Percentiles rank a stretch among this genome's conserved stretches.
phyloP scores from a whole-genome alignment of 2,329 filamentous ascomycete species.

The Sordariomycetes sp. region DNA sequence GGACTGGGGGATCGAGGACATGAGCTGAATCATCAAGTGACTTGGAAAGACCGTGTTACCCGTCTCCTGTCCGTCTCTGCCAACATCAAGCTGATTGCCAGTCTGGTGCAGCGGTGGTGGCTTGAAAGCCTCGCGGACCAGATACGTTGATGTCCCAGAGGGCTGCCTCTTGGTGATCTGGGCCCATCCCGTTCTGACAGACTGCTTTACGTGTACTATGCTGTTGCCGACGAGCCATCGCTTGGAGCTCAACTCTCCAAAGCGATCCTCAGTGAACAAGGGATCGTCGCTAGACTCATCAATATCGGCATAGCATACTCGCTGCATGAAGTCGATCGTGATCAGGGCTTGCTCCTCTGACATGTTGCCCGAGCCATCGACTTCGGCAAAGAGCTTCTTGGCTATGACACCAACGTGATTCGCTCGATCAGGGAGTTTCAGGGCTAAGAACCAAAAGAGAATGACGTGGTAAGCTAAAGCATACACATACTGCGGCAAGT shows the following conservation, averaged over 20 bases:
- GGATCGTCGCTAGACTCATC: slow-evolving; percentile 64
- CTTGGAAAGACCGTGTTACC: slow-evolving; percentile 61
- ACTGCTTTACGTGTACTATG: slow-evolving; percentile 66
- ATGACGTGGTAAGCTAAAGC: slow-evolving; percentile 92
- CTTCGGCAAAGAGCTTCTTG: slow-evolving; percentile 73
- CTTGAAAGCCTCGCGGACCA: slow-evolving; percentile 49
- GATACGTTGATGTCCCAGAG: slow-evolving; percentile 54
- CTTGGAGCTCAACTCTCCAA: slow-evolving; percentile 58
- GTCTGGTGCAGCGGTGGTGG: slow-evolving; percentile 49
- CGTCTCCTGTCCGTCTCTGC: slow-evolving; percentile 40
- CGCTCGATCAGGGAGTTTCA: slow-evolving; percentile 75
- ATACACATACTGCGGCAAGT: slow-evolving; percentile 88
- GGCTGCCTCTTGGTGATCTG: slow-evolving; percentile 64
- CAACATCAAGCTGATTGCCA: slow-evolving; percentile 34
- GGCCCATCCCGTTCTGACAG: slow-evolving; percentile 56
- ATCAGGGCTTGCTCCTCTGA: slow-evolving; percentile 90
- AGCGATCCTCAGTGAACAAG: slow-evolving; percentile 54
- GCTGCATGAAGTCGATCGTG: slow-evolving; percentile 90
- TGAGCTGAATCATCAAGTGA: slow-evolving; percentile 61
- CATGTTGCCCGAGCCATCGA: slow-evolving; percentile 56
- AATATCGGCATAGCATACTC: slow-evolving; percentile 76
- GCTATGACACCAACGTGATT: slow-evolving; percentile 87
- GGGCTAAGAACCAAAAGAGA: slow-evolving; percentile 89
- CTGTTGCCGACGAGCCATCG: slow-evolving; percentile 67
- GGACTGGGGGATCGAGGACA: slow-evolving; percentile 52